Conservation (phyloP, 495 filamentous ascomycete genomes). For the Lophium mytilinum region DNA sequence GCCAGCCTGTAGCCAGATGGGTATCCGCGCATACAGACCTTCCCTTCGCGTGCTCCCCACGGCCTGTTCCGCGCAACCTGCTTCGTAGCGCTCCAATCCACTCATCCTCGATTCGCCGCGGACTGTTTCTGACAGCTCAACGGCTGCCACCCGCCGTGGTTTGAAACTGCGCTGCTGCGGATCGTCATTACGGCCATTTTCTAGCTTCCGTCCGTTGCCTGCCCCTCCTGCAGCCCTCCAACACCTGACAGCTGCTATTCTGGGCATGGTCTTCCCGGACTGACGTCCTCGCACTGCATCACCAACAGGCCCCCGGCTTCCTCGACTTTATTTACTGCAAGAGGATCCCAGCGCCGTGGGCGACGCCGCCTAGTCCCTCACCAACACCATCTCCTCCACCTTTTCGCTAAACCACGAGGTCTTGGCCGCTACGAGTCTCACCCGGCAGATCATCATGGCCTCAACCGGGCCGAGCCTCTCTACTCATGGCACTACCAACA, state of each 20-base stretch:
- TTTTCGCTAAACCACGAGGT: background rate
- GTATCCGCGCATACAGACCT: background rate
- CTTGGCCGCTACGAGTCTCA: no score
- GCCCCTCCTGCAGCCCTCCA: constrained; percentile 3
- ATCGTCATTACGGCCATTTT: constrained; percentile 9
- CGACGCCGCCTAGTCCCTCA: constrained; percentile 1
- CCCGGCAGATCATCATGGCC: background rate
- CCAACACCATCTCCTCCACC: background rate
- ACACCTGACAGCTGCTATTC: constrained; percentile 1
- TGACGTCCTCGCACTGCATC: background rate
- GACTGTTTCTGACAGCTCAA: constrained; percentile 20
- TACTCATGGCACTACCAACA: background rate
- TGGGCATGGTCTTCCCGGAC: constrained; percentile 10
- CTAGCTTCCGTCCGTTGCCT: constrained; percentile 15
- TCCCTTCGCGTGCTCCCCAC: constrained; percentile 3
- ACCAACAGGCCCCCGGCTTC: background rate
- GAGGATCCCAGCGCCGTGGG: constrained; percentile 6
- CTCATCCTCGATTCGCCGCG: constrained; percentile 1
- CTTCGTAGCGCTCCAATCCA: background rate
- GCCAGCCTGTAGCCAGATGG: constrained; percentile 5
- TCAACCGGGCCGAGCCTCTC: background rate
- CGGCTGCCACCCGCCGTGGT: constrained; percentile 19
- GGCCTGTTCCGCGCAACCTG: background rate
- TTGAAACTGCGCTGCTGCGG: background rate
- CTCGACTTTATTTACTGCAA: background rate